Evolutionary conservation across 169 alveolate species (phyloP), one percentile per base, ranked within the genome.

Genomic region (Cytauxzoon felis): DNA sequence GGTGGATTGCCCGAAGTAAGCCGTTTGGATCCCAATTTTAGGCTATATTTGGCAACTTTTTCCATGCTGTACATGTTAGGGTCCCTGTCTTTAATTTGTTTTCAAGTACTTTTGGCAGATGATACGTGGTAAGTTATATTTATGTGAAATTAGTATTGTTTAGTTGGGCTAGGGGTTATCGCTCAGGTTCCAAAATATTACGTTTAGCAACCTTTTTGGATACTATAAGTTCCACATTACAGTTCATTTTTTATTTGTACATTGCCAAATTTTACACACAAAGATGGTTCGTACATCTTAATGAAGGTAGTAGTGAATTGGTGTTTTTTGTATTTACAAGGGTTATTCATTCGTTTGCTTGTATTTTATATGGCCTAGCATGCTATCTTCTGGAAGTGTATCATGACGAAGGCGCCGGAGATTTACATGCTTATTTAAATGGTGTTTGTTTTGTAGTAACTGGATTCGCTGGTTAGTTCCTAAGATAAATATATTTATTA

Each of bases 341-440:
- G 56, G 70, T 89, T 56, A 71, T 91, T 52, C 94, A 92, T 73
- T 93, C 96, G 2, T 83, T 88, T 52, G 89, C 95, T 36, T 86
- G 91, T 64, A 64, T 90, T 40, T 72, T 90, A 7, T 92, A 82
- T 62, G 96, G 95, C 26, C 82, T 89, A 40, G 95, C 96, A 51
- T 87, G 91, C 47, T 88, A 91, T 67, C 90, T 92, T 24, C 67
- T 92, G 48, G 96, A 92, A 63, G 95, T 92, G 5, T 92, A 91
- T 69, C 96, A 92, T 63, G 96, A 92, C 56, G 96, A 92, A 50
- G 96, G 96, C 4, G 96, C 94, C 13, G 96, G 96, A 2, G 95
- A 91, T 63, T 80, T 90, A 42, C 95, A 92, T 67, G 96, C 96
- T 27, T 92, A 92, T 80, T 91, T 92, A 63, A 92, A 92, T 87